Evolutionary conservation across 768 basidiomycete species (phyloP), one percentile per base, ranked within the genome.

Genomic region (Leccinum pellstonianum): DNA sequence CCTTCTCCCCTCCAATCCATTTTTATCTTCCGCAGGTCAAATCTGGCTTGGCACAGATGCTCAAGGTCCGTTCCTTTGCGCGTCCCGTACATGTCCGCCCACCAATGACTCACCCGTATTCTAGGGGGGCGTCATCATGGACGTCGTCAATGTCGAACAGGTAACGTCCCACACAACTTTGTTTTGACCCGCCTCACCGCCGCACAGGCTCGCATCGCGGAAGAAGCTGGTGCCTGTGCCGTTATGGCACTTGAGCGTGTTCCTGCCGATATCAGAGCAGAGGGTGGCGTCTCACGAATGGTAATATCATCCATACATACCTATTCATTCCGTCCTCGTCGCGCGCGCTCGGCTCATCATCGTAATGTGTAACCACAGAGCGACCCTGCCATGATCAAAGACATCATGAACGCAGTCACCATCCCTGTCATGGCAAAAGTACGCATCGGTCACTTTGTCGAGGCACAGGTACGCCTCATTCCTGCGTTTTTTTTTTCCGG

Each of bases 341-440:
- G n/a, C 8, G 12, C 29, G 1, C 25, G 0, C 46, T 4, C 33
- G 31, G 31, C 41, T 60, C 57, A 61, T 19, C 25, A 21, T 8
- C 3, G 3, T 27, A 41, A 41, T 41, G 17, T 41, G 41, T n/a
- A 41, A 1, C 21, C 38, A 29, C 66, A 89, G 90, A 95, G 94
- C 73, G 94, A 96, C 77, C 96, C 96, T 7, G 80, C 85, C 53
- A 92, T 98, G 90, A 98, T 99, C 81, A 98, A 97, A 73, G 82
- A 91, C 70, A 98, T 98, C 73, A 89, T 92, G 63, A 90, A 86
- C 61, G 89, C 96, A 21, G 96, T 98, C 52, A 95, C 95, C 23
- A 95, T 98, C 67, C 95, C 95, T 9, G 95, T 98, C 73, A 98
- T 98, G 91, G 91, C 91, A 35, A 92, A 95, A 75, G 92, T 90